Conservation (phyloP, 2,329 filamentous ascomycete species). For the Monosporascus sp. region DNA sequence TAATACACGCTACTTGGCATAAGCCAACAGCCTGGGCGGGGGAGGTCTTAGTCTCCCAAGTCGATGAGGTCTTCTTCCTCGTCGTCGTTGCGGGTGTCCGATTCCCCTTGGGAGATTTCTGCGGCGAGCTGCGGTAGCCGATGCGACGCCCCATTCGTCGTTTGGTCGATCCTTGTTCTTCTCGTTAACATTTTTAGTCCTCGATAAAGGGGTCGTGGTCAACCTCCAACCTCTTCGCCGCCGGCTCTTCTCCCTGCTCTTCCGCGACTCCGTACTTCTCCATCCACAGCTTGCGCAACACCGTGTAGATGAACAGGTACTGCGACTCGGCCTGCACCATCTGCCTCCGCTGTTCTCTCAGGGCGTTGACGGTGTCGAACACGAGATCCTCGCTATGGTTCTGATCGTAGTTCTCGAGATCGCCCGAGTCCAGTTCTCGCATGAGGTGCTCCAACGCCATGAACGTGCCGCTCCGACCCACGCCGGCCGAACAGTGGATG, state of each 20-base stretch:
- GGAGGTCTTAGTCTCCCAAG: not conserved
- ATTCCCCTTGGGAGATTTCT: too few relatives aligned
- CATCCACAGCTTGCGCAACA: constrained; percentile 69
- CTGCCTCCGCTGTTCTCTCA: constrained; percentile 83
- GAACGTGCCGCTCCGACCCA: constrained; percentile 91
- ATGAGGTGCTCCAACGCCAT: constrained; percentile 93
- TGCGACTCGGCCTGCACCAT: constrained; percentile 93
- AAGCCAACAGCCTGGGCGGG: not conserved
- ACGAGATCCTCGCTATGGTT: constrained; percentile 56
- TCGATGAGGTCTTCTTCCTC: not conserved
- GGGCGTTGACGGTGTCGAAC: constrained; percentile 69
- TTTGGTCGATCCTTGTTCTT: not conserved
- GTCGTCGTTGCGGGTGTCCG: not conserved
- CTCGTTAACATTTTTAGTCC: constrained; percentile 16
- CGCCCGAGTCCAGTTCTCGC: constrained; percentile 72
- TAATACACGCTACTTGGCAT: not conserved
- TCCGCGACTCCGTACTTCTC: constrained; percentile 51
- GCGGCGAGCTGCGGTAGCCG: not conserved
- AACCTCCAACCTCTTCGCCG: constrained; percentile 50
- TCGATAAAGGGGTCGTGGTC: constrained; percentile 39
- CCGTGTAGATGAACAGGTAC: constrained; percentile 83
- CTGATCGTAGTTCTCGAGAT: constrained; percentile 47
- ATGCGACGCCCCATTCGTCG: not conserved
- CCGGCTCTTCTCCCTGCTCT: constrained; percentile 34
- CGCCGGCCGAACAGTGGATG: constrained; percentile 84